Percentiles rank a stretch among this genome's conserved stretches.
Conservation (phyloP, 257 asterid genomes). For the Solanum arcanum region DNA sequence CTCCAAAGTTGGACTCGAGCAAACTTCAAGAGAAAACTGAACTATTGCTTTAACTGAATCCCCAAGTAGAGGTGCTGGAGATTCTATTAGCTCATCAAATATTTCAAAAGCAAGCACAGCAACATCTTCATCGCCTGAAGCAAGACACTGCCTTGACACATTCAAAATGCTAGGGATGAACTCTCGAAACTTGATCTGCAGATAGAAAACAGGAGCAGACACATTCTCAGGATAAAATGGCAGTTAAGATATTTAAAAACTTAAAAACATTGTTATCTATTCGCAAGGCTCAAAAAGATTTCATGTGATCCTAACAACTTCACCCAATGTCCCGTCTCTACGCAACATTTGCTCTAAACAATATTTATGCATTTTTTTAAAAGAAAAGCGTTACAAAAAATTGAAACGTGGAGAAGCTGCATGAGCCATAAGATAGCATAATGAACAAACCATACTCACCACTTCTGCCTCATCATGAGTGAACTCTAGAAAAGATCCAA, state of each 20-base stretch:
- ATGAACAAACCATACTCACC: slow-evolving; percentile 40
- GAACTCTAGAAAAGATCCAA: slow-evolving; percentile 97
- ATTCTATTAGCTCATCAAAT: slow-evolving; percentile 97
- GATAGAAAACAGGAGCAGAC: slow-evolving; percentile 2
- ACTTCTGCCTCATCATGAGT: slow-evolving; percentile 82
- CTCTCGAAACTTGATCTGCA: slow-evolving; percentile 84
- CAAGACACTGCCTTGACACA: slow-evolving; percentile 93
- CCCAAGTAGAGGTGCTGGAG: slow-evolving; percentile 98
- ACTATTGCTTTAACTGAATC: slow-evolving; percentile 91
- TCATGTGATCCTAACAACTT: background rate
- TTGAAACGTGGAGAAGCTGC: background rate
- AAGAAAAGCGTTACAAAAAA: background rate
- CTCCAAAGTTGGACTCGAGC: slow-evolving; percentile 73
- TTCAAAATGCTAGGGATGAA: slow-evolving; percentile 94
- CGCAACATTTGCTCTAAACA: background rate
- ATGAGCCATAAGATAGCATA: background rate
- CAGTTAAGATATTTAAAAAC: background rate
- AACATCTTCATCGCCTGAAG: slow-evolving; percentile 95
- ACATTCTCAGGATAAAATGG: background rate
- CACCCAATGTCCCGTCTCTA: background rate
- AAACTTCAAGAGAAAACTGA: slow-evolving; percentile 95
- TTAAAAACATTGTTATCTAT: background rate
- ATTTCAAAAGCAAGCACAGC: slow-evolving; percentile 95
- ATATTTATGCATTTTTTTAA: background rate
- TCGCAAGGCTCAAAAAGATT: background rate